Base-by-base conservation (phyloP, 148 eudicot species). In the Amaranthus hypochondriacus region DNA sequence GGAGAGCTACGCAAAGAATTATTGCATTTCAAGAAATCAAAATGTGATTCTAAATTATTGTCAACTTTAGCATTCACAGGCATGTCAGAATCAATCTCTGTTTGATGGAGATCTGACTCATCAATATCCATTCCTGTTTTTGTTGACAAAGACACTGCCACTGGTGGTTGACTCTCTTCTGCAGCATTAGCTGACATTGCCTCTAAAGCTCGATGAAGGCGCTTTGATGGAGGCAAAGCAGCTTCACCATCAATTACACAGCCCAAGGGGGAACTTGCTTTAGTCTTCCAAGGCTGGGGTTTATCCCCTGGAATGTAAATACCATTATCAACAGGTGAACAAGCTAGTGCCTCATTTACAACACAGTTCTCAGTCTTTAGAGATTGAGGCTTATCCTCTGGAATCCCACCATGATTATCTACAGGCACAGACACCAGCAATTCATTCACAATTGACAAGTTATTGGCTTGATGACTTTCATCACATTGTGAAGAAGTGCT, bases 141-240 rank as follows among this genome's bases (percentile, higher is more conserved):
- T 28, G 39, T 28, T 48, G 77, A 62, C 18, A 75, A 65, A 66
- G 61, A 76, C 49, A 18, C 80, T 76, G 77, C 79, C 39, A 48
- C 64, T 68, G 64, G 52, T 28, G 78, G 67, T 75, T 73, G 74
- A 73, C 76, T 78, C 84, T 84, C 93, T 80, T 88, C 99, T 55
- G 86, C 92, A 80, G 84, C 94, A 87, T 95, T 87, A 72, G 97
- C 99, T 74, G 97, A 92, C 99, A 95, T 95, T n/a, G 97, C 99
- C 82, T 92, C 97, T 79, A 95, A 76, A 68, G 99, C 99, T 70
- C 99, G 90, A 77, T 92, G 93, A 18, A 95, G 90, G 65, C 99
- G 97, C 83, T 95, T 95, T 6, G 96, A 92, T 61, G 97, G 99
- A 65, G 99, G 99, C 83, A 95, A 82, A 66, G 94, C 92, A 82